These are phyloP conservation scores for Wickerhamomyces sydowiorum DNA, from an alignment of 805 yeast genomes.

Conservation along the genomic window DNA sequence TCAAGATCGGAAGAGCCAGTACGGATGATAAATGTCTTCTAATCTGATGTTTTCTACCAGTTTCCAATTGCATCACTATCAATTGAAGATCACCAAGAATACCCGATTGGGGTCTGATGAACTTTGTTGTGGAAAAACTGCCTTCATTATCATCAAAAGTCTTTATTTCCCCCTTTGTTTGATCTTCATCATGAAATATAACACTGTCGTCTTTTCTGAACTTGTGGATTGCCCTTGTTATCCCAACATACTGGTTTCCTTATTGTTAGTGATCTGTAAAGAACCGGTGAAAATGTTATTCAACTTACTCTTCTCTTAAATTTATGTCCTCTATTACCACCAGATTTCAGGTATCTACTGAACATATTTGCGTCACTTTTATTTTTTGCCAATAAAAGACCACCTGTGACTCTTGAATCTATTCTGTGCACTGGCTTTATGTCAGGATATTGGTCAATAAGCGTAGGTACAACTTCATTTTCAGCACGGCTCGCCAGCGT, in stretches of 20 bases:
- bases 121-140: constrained; percentile 8
- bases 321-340: constrained; percentile 30
- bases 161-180: constrained; percentile 3
- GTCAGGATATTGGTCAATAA: constrained; percentile 5
- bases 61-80: constrained; percentile 25
- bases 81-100: constrained; percentile 16
- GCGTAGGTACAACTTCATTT: constrained; percentile 3
- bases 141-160: constrained; percentile 2
- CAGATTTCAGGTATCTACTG: constrained; percentile 25
- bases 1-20: constrained; percentile 23
- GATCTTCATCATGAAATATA: not conserved
- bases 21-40: constrained; percentile 24
- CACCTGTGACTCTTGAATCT: constrained; percentile 36
- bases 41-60: constrained; percentile 38
- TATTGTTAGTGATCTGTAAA: not conserved
- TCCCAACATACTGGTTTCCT: not conserved
- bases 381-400: constrained; percentile 30
- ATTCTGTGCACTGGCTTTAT: constrained; percentile 32
- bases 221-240: not conserved
- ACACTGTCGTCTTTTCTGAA: not conserved
- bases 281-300: constrained; percentile 8
- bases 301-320: constrained; percentile 31
- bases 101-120: constrained; percentile 4
- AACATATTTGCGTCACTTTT: constrained; percentile 27
- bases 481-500: not conserved